A percentile compares a stretch with the other conserved stretches of the same genome.
phyloP scores from a whole-genome alignment of 1,284 basidiomycete genomes.

The Cerioporus squamosus region DNA sequence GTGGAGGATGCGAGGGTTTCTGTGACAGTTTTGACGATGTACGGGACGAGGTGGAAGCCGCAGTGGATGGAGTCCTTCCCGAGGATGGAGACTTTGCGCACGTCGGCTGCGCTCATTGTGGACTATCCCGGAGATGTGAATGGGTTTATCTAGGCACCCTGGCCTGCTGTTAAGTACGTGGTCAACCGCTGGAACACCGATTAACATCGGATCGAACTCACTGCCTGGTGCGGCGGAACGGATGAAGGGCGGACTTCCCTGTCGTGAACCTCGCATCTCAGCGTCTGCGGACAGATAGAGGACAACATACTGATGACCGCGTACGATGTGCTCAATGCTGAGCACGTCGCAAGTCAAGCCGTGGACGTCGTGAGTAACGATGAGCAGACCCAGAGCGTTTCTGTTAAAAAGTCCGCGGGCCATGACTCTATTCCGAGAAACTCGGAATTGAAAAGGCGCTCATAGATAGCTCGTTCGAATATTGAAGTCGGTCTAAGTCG shows the following conservation, averaged over 20 bases:
- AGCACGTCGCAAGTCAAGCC: background rate
- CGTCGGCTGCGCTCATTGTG: slow-evolving; percentile 41
- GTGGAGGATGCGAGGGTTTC: slow-evolving; percentile 80
- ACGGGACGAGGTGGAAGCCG: slow-evolving; percentile 86
- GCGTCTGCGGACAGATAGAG: background rate
- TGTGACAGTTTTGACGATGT: slow-evolving; percentile 85
- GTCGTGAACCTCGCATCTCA: background rate
- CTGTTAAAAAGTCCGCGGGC: background rate
- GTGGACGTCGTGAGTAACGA: background rate
- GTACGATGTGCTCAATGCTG: background rate
- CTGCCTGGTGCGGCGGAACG: background rate
- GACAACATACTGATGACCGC: background rate
- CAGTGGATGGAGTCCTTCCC: slow-evolving; percentile 89
- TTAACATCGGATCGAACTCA: background rate
- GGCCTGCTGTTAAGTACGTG: background rate
- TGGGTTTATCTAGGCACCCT: no score
- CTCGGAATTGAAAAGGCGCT: background rate
- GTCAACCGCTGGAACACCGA: background rate
- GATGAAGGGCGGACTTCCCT: background rate
- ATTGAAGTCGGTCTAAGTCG: no score
- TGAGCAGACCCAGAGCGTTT: background rate
- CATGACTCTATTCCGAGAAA: background rate
- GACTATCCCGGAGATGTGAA: background rate
- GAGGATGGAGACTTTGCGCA: slow-evolving; percentile 82
- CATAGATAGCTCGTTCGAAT: no score